Percentiles rank a stretch among this genome's conserved stretches.
Evolutionary conservation across 768 basidiomycete genomes (phyloP).

Genomic region (Amanita subjunquillea): DNA sequence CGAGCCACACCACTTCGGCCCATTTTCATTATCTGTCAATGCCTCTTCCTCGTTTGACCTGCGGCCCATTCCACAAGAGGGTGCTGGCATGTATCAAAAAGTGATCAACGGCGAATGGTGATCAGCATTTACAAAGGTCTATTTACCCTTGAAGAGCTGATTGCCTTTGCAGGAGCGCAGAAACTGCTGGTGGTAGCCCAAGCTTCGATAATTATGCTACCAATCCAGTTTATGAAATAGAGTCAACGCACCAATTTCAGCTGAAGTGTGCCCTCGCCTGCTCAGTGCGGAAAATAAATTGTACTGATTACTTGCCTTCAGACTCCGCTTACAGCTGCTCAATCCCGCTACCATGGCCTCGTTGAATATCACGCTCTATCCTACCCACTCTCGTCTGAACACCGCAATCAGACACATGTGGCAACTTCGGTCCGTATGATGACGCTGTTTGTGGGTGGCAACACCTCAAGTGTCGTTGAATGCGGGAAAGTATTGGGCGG

Average conservation of each 20-base stretch:
- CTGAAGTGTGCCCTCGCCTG: constrained; percentile 36
- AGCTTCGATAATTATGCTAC: constrained; percentile 49
- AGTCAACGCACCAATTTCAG: constrained; percentile 38
- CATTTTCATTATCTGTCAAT: constrained; percentile 56
- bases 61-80: constrained; percentile 67
- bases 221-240: constrained; percentile 64
- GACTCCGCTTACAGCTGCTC: constrained; percentile 60
- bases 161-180: constrained; percentile 32
- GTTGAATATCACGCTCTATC: constrained; percentile 54
- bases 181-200: constrained; percentile 61
- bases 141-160: background rate
- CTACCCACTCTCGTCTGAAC: constrained; percentile 15
- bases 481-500: constrained; percentile 57
- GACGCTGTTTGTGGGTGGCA: constrained; percentile 60
- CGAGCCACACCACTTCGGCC: constrained; percentile 57
- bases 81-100: constrained; percentile 83
- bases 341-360: constrained; percentile 32
- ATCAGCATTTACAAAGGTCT: background rate
- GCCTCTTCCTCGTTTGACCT: constrained; percentile 55
- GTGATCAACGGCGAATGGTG: constrained; percentile 67
- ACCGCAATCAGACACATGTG: constrained; percentile 23
- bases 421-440: constrained; percentile 75
- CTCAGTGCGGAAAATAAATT: background rate
- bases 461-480: constrained; percentile 41
- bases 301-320: constrained; percentile 14